Evolutionary conservation across 2,329 filamentous ascomycete genomes (phyloP), one percentile per base, ranked within the genome.

Genomic region (Thielaviopsis populi): DNA sequence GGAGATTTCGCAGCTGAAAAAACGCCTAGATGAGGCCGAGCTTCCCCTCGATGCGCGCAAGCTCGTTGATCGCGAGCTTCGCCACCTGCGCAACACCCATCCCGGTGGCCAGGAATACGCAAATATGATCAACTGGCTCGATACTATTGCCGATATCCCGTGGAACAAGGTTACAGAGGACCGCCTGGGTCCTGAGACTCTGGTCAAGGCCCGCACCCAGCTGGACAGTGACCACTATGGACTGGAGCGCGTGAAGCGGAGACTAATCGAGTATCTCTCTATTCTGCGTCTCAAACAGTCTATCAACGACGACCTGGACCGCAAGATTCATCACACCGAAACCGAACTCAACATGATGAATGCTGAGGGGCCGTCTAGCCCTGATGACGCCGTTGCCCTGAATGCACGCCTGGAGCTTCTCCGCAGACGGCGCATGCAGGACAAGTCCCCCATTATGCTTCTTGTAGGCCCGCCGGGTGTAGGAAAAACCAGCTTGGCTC

Each of bases 151-250:
- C 0, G 94, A 99, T 72, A 94, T 99, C 60, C 94, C 94, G 0
- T 99, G 94, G 94, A 83, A 86, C 1, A 84, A 85, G 68, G 79
- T 83, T 61, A 97, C 92, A 0, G 86, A 94, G 67, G 92, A 97
- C 71, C 85, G 90, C 40, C 82, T 99, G 2, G 90, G 91, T 7
- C 81, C 83, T 0, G 86, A 90, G 10, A 96, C 91, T 0, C 74
- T 97, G 64, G 79, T 82, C 65, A 82, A 81, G 69, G 94, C 94
- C 6, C 84, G 90, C 63, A 89, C 91, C 75, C 94, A 97, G 73
- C 81, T 99, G 5, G 91, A 99, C 70, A 86, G 95, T 68, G 94
- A 99, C 71, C 94, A 99, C 73, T 97, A 97, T 69, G 94, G 94
- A 0, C 78, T 99, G 15, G 91, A 97, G 67, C 95, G 92, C 74